phyloP scores from a whole-genome alignment of 805 yeast species.

The Candida oleophila region DNA sequence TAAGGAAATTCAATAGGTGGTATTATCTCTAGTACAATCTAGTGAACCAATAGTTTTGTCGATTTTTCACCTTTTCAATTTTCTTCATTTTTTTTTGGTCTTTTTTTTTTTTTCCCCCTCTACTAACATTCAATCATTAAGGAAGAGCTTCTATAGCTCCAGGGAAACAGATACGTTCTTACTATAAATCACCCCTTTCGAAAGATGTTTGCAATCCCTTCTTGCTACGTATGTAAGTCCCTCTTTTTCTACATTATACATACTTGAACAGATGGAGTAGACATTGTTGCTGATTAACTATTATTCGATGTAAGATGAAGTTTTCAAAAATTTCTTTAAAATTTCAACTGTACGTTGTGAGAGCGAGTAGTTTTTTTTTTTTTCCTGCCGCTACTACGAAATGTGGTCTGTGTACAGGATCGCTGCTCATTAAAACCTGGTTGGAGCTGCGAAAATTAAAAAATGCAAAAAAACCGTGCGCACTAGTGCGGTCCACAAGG shows the following conservation, averaged over 20 bases:
- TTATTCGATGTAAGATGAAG: background rate
- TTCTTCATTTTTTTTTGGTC: too few relatives aligned
- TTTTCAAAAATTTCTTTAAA: background rate
- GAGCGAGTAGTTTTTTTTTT: constrained; percentile 8
- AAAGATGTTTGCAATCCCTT: background rate
- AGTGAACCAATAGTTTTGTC: too few relatives aligned
- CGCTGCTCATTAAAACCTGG: too few relatives aligned
- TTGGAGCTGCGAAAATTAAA: background rate
- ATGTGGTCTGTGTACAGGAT: background rate
- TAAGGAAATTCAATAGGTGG: too few relatives aligned
- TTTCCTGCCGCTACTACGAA: constrained; percentile 5
- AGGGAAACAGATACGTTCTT: too few relatives aligned
- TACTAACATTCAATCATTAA: too few relatives aligned
- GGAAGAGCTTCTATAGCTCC: too few relatives aligned
- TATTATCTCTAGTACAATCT: too few relatives aligned
- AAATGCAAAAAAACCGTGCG: background rate
- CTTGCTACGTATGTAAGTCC: constrained; percentile 1
- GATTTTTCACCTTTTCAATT: too few relatives aligned
- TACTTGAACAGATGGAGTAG: constrained; percentile 89
- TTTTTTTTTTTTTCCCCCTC: too few relatives aligned
- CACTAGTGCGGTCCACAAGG: background rate
- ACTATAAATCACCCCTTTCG: too few relatives aligned
- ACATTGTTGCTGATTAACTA: constrained; percentile 43
- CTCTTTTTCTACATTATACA: constrained; percentile 32
- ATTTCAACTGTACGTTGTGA: background rate